Conservation (phyloP, 2,329 filamentous ascomycete species). For the Fusarium sp. region DNA sequence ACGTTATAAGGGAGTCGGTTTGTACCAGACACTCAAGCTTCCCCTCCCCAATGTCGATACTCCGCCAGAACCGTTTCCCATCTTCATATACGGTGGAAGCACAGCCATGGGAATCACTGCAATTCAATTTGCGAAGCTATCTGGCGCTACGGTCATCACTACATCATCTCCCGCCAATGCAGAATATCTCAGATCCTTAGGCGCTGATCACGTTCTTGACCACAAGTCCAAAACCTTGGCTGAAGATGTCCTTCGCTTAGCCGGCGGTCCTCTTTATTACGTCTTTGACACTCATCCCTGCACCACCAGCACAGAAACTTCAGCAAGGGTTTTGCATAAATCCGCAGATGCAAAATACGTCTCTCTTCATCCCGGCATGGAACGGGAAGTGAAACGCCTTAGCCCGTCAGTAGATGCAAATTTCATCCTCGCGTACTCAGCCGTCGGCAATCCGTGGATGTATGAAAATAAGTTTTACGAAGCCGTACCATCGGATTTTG, state of each 20-base stretch:
- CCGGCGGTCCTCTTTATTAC: slow-evolving; percentile 31
- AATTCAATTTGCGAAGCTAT: slow-evolving; percentile 57
- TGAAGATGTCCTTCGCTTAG: slow-evolving; percentile 40
- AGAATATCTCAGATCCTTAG: slow-evolving; percentile 53
- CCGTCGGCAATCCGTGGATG: slow-evolving; percentile 6
- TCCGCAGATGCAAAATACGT: not conserved
- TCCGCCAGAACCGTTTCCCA: slow-evolving; percentile 53
- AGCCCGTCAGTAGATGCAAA: not conserved
- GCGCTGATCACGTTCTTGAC: slow-evolving; percentile 61
- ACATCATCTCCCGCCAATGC: slow-evolving; percentile 55
- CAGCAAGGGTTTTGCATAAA: not conserved
- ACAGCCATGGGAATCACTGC: slow-evolving; percentile 68
- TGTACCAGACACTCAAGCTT: slow-evolving; percentile 61
- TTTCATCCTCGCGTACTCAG: slow-evolving; percentile 17
- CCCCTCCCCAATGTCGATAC: slow-evolving; percentile 61
- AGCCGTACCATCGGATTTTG: not conserved
- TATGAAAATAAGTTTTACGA: not conserved
- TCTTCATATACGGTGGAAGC: slow-evolving; percentile 62
- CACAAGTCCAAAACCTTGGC: slow-evolving; percentile 52
- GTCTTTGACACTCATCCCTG: slow-evolving; percentile 4
- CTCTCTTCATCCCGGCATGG: not conserved
- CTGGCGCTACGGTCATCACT: slow-evolving; percentile 53
- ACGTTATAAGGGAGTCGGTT: slow-evolving; percentile 51
- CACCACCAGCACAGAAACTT: not conserved
- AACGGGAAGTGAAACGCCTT: not conserved